Evolutionary conservation across 1,139 yeast genomes (phyloP).

Genomic region (Blastobotrys capitulatus): DNA sequence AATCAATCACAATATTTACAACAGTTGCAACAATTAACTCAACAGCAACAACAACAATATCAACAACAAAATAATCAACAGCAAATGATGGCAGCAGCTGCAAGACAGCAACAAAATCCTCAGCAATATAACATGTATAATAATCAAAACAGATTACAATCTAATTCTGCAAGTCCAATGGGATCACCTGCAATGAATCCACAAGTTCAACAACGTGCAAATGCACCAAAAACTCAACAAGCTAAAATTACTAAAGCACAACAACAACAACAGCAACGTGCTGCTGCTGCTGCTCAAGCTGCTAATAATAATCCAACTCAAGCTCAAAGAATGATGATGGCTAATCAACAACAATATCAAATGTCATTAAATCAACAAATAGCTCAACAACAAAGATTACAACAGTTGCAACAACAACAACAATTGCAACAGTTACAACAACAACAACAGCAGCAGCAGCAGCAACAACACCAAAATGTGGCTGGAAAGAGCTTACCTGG

Average conservation of each 20-base stretch:
- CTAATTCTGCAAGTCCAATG: constrained; percentile 3
- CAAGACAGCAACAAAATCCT: constrained; percentile 1
- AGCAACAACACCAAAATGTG: constrained; percentile 5
- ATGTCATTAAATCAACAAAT: not conserved
- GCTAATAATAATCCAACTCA: not conserved
- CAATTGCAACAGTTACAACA: constrained; percentile 1
- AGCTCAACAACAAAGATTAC: too few relatives aligned
- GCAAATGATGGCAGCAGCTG: not conserved
- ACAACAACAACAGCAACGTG: not conserved
- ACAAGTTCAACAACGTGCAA: not conserved
- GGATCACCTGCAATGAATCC: constrained; percentile 1
- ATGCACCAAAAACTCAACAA: constrained; percentile 5
- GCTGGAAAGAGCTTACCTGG: constrained; percentile 19
- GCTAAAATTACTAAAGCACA: constrained; percentile 14
- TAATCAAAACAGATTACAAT: not conserved
- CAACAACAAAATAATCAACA: constrained; percentile 7
- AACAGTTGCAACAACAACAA: not conserved
- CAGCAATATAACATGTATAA: constrained; percentile 1
- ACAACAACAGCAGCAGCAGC: not conserved
- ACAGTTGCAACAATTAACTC: constrained; percentile 12
- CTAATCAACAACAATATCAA: not conserved
- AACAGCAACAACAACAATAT: constrained; percentile 10
- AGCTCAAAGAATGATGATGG: not conserved
- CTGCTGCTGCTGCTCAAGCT: not conserved
- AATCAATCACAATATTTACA: constrained; percentile 13